Conservation (phyloP, 2,329 filamentous ascomycete genomes). For the Neofusicoccum parvum region DNA sequence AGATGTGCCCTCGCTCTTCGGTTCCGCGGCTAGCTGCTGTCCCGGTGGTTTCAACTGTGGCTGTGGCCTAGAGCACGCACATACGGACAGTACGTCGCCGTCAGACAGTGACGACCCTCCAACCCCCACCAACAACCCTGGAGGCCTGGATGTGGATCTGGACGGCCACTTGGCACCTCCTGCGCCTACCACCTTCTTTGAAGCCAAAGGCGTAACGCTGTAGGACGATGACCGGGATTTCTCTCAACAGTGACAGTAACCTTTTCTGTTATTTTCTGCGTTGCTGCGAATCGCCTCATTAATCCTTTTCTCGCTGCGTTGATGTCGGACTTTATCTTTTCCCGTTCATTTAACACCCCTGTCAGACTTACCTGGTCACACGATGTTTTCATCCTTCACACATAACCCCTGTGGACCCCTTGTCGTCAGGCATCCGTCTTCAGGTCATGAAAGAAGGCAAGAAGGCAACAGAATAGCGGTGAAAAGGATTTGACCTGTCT, state of each 20-base stretch:
- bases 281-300: neutral
- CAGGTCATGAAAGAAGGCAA: neutral
- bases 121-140: constrained; percentile 1
- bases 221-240: neutral
- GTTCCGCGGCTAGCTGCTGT: neutral
- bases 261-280: neutral
- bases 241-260: neutral
- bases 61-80: neutral
- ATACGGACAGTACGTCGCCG: neutral
- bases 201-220: neutral
- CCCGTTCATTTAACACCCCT: too few species aligned
- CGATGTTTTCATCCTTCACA: too few species aligned
- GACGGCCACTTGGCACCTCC: neutral
- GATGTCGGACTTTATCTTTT: too few species aligned
- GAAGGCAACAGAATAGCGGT: neutral
- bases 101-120: neutral
- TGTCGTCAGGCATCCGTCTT: too few species aligned
- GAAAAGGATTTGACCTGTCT: neutral
- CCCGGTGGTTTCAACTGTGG: neutral
- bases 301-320: neutral
- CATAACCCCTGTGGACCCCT: too few species aligned
- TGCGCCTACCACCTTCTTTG: neutral
- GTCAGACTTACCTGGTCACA: too few species aligned
- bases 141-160: neutral
- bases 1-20: neutral